These are phyloP conservation scores for Raffaelea ambrosiae DNA, from an alignment of 2,329 filamentous ascomycete species.

Conservation along the genomic window DNA sequence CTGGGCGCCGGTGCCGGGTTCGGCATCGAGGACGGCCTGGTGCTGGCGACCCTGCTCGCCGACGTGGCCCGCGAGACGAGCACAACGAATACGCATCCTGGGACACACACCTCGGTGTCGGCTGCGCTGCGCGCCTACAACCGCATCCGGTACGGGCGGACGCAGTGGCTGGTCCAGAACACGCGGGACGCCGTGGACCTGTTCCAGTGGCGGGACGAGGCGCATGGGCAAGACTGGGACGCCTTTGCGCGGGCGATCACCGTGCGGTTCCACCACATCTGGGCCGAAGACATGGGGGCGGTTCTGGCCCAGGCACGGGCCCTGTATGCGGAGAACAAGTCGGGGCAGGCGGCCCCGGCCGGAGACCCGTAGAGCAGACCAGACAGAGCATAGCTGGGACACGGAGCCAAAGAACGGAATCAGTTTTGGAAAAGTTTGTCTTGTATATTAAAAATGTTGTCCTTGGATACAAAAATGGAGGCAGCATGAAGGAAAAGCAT, in stretches of 20 bases:
- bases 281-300: slow-evolving; percentile 25
- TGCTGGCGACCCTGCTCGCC: slow-evolving; percentile 28
- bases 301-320: slow-evolving; percentile 20
- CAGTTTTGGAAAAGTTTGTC: no score
- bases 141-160: slow-evolving; percentile 27
- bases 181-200: slow-evolving; percentile 28
- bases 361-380: no score
- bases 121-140: slow-evolving; percentile 30
- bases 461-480: no score
- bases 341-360: no score
- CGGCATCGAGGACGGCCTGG: slow-evolving; percentile 45
- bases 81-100: no score
- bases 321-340: background rate
- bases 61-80: no score
- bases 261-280: slow-evolving; percentile 23
- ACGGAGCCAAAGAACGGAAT: no score
- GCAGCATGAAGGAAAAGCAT: no score
- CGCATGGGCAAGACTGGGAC: slow-evolving; percentile 19
- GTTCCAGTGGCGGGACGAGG: slow-evolving; percentile 26
- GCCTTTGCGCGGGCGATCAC: slow-evolving; percentile 28
- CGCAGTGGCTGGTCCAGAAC: slow-evolving; percentile 33
- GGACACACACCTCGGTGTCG: background rate
- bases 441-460: no score
- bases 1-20: slow-evolving; percentile 47
- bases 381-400: no score